phyloP scores from a whole-genome alignment of 768 basidiomycete species.

The Trametes meyenii region DNA sequence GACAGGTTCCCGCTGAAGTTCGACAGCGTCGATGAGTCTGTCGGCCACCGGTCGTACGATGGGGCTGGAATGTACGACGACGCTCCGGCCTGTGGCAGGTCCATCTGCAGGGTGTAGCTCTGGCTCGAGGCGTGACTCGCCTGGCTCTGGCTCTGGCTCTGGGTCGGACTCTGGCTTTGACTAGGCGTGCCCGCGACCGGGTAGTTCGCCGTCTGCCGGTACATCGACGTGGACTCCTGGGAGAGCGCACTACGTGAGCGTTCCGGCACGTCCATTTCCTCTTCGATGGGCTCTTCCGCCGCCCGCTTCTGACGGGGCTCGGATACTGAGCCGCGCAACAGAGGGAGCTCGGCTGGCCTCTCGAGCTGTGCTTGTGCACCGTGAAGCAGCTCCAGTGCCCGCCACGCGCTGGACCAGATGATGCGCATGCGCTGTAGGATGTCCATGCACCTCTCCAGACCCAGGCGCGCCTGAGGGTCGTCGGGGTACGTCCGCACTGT shows the following conservation, averaged over 20 bases:
- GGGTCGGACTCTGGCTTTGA: conserved; percentile 8
- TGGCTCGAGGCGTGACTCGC: background rate
- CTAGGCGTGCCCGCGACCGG: conserved; percentile 13
- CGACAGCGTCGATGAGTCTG: conserved; percentile 28
- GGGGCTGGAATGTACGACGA: conserved; percentile 33
- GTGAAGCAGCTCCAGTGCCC: conserved; percentile 71
- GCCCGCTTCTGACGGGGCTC: conserved; percentile 58
- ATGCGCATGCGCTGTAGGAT: conserved; percentile 64
- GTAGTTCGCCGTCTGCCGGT: conserved; percentile 24
- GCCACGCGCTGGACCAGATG: conserved; percentile 77
- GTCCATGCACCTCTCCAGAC: conserved; percentile 68
- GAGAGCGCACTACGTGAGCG: conserved; percentile 14
- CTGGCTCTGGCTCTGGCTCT: conserved; percentile 11
- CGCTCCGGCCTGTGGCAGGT: conserved; percentile 19
- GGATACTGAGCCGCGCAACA: conserved; percentile 11
- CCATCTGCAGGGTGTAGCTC: conserved; percentile 22
- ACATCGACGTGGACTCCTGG: conserved; percentile 15
- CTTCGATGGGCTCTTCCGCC: conserved; percentile 49
- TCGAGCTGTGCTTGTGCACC: conserved; percentile 52
- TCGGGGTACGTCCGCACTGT: conserved; percentile 63
- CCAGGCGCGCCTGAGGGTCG: conserved; percentile 70
- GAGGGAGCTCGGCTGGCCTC: conserved; percentile 9
- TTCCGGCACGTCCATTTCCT: conserved; percentile 19
- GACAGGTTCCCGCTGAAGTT: conserved; percentile 55
- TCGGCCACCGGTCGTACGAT: conserved; percentile 53